phyloP scores from a whole-genome alignment of 495 filamentous ascomycete species.

The Hyaloscypha variabilis region DNA sequence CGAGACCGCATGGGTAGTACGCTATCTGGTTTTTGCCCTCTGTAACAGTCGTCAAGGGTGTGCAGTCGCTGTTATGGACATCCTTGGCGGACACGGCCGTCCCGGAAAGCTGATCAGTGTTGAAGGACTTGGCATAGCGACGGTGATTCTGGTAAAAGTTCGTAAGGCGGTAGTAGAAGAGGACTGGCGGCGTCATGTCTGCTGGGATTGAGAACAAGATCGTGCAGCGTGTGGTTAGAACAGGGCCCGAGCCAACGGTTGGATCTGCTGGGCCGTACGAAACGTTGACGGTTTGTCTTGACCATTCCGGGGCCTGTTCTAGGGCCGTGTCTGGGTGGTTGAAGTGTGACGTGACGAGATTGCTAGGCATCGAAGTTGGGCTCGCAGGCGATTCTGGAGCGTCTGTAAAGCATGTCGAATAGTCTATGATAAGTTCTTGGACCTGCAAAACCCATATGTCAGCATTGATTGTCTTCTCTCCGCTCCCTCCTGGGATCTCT shows the following conservation, averaged over 20 bases:
- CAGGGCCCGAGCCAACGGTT: background rate
- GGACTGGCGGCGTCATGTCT: constrained; percentile 74
- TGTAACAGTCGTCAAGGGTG: constrained; percentile 60
- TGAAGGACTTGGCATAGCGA: constrained; percentile 89
- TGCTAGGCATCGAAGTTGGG: constrained; percentile 47
- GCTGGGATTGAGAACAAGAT: constrained; percentile 80
- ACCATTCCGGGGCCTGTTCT: constrained; percentile 36
- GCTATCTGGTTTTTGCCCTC: constrained; percentile 53
- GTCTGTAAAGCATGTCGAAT: constrained; percentile 68
- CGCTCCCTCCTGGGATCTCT: background rate
- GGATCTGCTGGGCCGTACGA: constrained; percentile 21
- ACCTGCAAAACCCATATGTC: constrained; percentile 56
- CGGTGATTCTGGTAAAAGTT: constrained; percentile 99
- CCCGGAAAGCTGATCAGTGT: constrained; percentile 80
- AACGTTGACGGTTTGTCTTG: constrained; percentile 34
- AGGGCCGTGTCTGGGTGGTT: constrained; percentile 40
- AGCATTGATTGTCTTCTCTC: constrained; percentile 9
- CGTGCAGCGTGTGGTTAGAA: constrained; percentile 52
- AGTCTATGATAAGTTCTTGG: constrained; percentile 88
- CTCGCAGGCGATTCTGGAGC: constrained; percentile 45
- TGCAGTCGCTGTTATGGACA: constrained; percentile 71
- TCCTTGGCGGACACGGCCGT: constrained; percentile 58
- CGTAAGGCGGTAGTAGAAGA: constrained; percentile 91
- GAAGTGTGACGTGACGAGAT: constrained; percentile 67
- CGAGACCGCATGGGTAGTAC: constrained; percentile 94